These are phyloP conservation scores for Tetrahymena thermophila DNA, from an alignment of 73 alveolate species.

Conservation along the genomic window DNA sequence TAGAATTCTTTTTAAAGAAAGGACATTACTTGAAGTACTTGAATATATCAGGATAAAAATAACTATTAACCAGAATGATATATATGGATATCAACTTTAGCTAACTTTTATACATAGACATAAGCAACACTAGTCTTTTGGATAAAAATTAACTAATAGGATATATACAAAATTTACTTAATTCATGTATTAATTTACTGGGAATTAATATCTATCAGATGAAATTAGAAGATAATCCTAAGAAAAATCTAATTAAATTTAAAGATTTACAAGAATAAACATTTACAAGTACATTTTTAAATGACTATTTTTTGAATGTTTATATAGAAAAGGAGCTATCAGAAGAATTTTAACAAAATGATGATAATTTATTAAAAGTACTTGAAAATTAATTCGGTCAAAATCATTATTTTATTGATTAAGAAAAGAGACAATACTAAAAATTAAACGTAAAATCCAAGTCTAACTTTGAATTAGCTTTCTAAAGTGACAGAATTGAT, in stretches of 20 bases:
- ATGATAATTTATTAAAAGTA: not conserved
- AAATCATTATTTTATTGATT: not conserved
- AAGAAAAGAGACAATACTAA: not conserved
- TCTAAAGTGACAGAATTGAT: not conserved
- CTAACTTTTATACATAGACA: not conserved
- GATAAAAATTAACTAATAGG: not conserved
- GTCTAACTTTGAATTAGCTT: not conserved
- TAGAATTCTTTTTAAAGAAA: not conserved
- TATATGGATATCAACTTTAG: not conserved
- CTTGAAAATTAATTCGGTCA: not conserved
- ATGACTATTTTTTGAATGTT: not conserved
- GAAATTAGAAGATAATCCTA: not conserved
- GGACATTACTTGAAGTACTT: not conserved
- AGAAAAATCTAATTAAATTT: not conserved
- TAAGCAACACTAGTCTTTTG: not conserved
- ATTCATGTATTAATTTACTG: not conserved
- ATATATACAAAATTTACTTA: not conserved
- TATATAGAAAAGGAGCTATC: not conserved
- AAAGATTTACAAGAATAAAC: not conserved
- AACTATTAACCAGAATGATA: not conserved
- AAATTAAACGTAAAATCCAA: not conserved
- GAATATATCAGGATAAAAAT: not conserved
- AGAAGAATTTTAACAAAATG: not conserved
- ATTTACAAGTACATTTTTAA: not conserved
- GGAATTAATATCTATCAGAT: not conserved